These are phyloP conservation scores for Vigna radiata DNA, from an alignment of 306 rosid species.

Conservation along the genomic window DNA sequence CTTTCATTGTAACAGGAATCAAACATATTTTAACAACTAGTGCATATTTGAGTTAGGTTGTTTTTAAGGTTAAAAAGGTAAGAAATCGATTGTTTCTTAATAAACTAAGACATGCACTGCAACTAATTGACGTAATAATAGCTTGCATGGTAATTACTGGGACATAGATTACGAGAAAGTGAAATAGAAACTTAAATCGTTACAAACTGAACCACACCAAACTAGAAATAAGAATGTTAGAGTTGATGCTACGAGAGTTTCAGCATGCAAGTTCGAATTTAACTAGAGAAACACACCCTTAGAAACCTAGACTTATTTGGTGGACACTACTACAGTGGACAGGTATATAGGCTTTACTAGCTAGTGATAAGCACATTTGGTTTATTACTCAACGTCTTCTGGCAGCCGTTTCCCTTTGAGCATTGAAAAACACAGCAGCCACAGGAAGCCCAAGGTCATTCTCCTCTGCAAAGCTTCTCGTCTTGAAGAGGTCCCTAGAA, in stretches of 20 bases:
- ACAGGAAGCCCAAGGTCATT: conserved; percentile 83
- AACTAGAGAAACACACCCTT: neutral
- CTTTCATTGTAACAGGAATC: neutral
- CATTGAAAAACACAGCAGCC: conserved; percentile 89
- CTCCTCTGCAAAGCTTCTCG: conserved; percentile 63
- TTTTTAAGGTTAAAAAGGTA: neutral
- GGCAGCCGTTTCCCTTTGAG: conserved; percentile 87
- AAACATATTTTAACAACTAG: neutral
- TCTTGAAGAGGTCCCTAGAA: conserved; percentile 66
- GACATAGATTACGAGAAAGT: neutral
- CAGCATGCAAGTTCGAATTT: neutral
- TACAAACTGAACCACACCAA: neutral
- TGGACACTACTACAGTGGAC: neutral
- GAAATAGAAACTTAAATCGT: neutral
- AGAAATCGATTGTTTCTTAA: neutral
- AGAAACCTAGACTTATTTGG: conserved; percentile 9
- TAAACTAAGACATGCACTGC: neutral
- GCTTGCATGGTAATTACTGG: neutral
- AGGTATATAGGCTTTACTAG: neutral
- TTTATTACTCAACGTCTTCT: conserved; percentile 68
- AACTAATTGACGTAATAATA: neutral
- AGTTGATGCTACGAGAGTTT: neutral
- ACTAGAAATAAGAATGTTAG: neutral
- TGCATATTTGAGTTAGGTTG: neutral
- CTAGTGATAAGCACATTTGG: neutral